phyloP scores from a whole-genome alignment of 2,329 filamentous ascomycete genomes.

The Fonsecaea nubica region DNA sequence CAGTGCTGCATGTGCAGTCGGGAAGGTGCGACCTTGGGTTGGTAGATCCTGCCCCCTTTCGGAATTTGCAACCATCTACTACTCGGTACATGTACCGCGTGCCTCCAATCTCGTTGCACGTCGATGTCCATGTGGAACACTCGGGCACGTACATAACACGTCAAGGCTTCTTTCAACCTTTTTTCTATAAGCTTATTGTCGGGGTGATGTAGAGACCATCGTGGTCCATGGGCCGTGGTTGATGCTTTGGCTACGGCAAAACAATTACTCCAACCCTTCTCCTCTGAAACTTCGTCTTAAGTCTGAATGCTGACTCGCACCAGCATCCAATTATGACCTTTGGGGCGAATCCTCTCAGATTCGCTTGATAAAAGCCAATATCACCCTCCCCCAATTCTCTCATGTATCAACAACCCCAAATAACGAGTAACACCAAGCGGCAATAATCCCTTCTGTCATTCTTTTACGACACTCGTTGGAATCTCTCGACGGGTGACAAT shows the following conservation, averaged over 20 bases:
- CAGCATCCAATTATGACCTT: neutral
- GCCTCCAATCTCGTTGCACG: no score
- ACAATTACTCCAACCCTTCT: neutral
- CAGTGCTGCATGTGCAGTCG: neutral
- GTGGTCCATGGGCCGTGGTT: neutral
- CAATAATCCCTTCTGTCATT: no score
- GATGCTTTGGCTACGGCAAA: neutral
- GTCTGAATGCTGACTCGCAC: neutral
- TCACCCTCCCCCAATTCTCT: neutral
- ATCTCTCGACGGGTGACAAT: no score
- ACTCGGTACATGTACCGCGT: no score
- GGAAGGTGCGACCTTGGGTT: no score
- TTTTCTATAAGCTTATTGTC: neutral
- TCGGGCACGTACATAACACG: neutral
- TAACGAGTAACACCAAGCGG: no score
- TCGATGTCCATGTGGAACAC: neutral
- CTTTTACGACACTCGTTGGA: no score
- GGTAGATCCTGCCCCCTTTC: no score
- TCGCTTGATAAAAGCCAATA: neutral
- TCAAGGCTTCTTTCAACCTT: neutral
- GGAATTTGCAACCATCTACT: no score
- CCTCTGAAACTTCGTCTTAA: neutral
- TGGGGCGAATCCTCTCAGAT: neutral
- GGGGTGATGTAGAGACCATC: no score
- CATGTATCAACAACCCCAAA: no score